Evolutionary conservation across 495 filamentous ascomycete genomes (phyloP), one percentile per base, ranked within the genome.

Genomic region (Rostrohypoxylon terebratum): DNA sequence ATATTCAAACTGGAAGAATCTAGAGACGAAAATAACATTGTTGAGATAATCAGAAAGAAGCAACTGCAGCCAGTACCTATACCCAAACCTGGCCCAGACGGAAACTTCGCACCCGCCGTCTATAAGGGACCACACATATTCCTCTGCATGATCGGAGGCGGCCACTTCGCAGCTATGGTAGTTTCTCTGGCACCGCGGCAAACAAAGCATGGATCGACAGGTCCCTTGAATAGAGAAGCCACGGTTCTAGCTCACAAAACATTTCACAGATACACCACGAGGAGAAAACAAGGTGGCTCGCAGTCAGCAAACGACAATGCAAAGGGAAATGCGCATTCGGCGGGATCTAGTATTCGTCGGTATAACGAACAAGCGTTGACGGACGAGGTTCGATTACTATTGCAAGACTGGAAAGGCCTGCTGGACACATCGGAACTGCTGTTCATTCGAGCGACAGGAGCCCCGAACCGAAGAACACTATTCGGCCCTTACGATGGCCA

Each of bases 111-210:
- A 4, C 83, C 86, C 0, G 73, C 82, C 9, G 78, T 81, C 2
- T 84, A 87, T 77, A 87, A 87, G 44, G 84, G 89, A 28, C 92
- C 93, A 5, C 94, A 97, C 73, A 88, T 97, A 25, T 97, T 99
- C 75, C 87, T 98, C 63, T 98, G 94, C 79, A 99, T 99, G 96
- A 96, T 98, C 61, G 96, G 96, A 7, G 96, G 96, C 69, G 96
- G 96, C 1, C 96, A 99, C 74, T 98, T 99, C 77, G 96, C 96
- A 0, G 96, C 92, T 20, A 98, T 98, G 94, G 83, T 98, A 34
- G 90, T 98, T 18, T 93, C 94, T 2, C 85, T 98, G 3, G 90
- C 92, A 0, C 94, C 96, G 0, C 93, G 92, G 69, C 81, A 89
- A 44, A 88, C 88, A 55, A 94, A 93, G 69, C 88, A 88, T 64